Conservation (phyloP, 768 basidiomycete genomes). For the Hysterangium stoloniferum region DNA sequence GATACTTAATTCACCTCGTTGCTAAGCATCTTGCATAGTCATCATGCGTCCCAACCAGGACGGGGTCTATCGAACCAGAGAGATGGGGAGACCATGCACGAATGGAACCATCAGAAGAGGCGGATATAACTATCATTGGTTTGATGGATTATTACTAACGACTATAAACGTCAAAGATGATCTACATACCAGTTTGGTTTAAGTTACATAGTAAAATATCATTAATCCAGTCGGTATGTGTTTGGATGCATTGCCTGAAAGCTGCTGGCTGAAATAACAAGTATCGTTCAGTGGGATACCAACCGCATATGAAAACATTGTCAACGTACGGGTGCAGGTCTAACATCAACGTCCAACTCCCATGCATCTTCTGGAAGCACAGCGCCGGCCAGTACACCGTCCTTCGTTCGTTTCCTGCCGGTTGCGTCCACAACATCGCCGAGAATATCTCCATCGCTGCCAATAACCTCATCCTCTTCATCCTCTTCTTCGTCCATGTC, state of each 20-base stretch:
- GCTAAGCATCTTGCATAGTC: conserved; percentile 84
- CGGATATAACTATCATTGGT: conserved; percentile 61
- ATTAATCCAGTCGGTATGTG: conserved; percentile 94
- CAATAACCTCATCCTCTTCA: conserved; percentile 52
- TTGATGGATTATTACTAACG: conserved; percentile 3
- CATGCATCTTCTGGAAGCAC: conserved; percentile 68
- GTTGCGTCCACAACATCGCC: conserved; percentile 54
- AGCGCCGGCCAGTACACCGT: conserved; percentile 17
- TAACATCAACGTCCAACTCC: conserved; percentile 61
- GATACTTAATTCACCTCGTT: conserved; percentile 44
- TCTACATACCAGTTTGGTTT: conserved; percentile 70
- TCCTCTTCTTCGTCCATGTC: conserved; percentile 57
- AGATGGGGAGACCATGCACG: conserved; percentile 90
- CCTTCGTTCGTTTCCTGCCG: conserved; percentile 27
- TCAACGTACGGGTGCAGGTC: conserved; percentile 19
- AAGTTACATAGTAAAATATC: conserved; percentile 87
- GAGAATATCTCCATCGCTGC: conserved; percentile 69
- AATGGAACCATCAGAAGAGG: conserved; percentile 92
- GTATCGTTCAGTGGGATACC: neutral
- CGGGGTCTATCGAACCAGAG: conserved; percentile 47
- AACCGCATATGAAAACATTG: neutral
- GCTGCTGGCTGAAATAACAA: conserved; percentile 36
- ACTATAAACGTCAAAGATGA: neutral
- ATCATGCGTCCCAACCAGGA: conserved; percentile 62
- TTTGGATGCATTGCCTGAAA: conserved; percentile 85